Conservation (phyloP, 805 yeast genomes). For the Candida alai region DNA sequence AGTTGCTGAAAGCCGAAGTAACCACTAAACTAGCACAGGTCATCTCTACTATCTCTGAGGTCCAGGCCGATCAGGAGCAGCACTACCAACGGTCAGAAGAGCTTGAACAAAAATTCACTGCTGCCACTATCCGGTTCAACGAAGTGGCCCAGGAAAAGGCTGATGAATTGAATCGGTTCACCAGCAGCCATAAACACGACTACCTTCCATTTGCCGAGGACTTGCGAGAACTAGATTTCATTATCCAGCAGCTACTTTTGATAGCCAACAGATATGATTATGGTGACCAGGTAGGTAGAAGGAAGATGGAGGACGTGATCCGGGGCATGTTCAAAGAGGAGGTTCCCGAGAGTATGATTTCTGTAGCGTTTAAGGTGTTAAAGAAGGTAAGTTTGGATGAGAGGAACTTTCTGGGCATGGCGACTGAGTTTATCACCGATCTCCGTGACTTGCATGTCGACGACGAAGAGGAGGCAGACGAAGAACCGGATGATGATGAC, state of each 20-base stretch:
- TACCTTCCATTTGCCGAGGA: constrained; percentile 36
- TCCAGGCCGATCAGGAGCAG: too few species aligned
- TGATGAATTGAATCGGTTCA: constrained; percentile 9
- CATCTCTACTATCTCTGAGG: too few species aligned
- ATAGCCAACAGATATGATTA: constrained; percentile 74
- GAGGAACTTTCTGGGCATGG: constrained; percentile 77
- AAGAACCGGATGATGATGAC: constrained; percentile 16
- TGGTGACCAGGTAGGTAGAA: constrained; percentile 86
- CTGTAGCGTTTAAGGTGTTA: constrained; percentile 60
- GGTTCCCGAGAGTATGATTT: constrained; percentile 49
- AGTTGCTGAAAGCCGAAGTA: constrained; percentile 4
- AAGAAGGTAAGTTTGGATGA: constrained; percentile 72
- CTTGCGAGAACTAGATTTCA: constrained; percentile 60
- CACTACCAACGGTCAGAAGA: constrained; percentile 1
- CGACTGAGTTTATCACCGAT: constrained; percentile 83
- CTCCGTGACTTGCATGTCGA: constrained; percentile 59
- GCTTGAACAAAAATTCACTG: constrained; percentile 9
- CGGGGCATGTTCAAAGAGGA: constrained; percentile 54
- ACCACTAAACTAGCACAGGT: background rate
- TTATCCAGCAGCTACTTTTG: constrained; percentile 66
- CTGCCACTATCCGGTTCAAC: constrained; percentile 10
- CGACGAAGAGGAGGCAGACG: constrained; percentile 17
- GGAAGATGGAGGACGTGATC: constrained; percentile 56
- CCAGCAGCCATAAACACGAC: constrained; percentile 19
- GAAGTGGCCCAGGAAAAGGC: constrained; percentile 12